Conservation (phyloP, 2,329 filamentous ascomycete species). For the Blumeriella jaapii region DNA sequence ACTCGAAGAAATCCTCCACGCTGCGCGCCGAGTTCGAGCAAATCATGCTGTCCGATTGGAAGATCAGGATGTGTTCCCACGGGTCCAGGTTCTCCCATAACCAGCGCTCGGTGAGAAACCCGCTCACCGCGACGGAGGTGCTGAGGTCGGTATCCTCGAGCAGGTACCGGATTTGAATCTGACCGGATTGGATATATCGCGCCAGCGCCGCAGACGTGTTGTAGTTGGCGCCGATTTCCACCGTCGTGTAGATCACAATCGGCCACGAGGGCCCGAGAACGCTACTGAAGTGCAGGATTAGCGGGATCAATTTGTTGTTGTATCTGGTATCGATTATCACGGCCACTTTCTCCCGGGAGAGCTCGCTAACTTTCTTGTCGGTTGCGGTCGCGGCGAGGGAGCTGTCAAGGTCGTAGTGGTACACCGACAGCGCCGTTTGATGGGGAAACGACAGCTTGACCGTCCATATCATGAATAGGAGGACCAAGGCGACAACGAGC, state of each 20-base stretch:
- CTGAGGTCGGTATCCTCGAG: conserved; percentile 29
- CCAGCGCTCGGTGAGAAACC: conserved; percentile 26
- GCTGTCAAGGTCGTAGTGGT: no score
- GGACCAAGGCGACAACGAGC: no score
- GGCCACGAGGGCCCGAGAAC: conserved; percentile 35
- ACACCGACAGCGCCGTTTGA: no score
- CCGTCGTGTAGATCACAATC: conserved; percentile 33
- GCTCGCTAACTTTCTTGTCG: no score
- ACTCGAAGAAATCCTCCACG: conserved; percentile 28
- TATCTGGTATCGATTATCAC: conserved; percentile 30
- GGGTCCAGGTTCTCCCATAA: conserved; percentile 27
- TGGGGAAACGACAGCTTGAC: no score
- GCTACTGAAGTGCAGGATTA: conserved; percentile 31
- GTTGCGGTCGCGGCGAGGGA: no score
- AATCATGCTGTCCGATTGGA: conserved; percentile 28
- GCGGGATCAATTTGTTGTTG: conserved; percentile 27
- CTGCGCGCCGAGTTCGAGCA: conserved; percentile 27
- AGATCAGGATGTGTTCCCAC: conserved; percentile 27
- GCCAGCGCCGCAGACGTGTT: conserved; percentile 28
- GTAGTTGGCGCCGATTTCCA: conserved; percentile 19
- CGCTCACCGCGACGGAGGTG: conserved; percentile 20
- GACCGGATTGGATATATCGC: conserved; percentile 27
- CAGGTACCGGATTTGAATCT: conserved; percentile 31
- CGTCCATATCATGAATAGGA: no score
- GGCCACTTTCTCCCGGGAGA: conserved; percentile 29